Percentiles rank a stretch among this genome's conserved stretches.
phyloP scores from a whole-genome alignment of 331 rosid genomes.

The Quercus tomentella region DNA sequence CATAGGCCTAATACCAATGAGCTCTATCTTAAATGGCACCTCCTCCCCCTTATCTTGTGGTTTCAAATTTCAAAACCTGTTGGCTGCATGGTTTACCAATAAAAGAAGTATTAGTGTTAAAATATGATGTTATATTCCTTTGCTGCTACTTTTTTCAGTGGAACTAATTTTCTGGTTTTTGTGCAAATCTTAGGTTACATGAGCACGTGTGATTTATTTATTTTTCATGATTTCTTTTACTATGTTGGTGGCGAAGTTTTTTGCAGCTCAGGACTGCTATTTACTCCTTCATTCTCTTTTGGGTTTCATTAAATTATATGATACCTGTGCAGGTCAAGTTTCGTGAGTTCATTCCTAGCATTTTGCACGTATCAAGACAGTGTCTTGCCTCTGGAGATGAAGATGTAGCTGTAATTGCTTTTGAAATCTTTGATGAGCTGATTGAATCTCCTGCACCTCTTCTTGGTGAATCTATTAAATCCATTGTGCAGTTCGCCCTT shows the following conservation, averaged over 20 bases:
- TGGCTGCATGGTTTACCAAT: no score
- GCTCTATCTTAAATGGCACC: no score
- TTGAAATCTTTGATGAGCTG: slow-evolving; percentile 95
- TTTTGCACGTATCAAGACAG: slow-evolving; percentile 86
- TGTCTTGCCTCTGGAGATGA: slow-evolving; percentile 98
- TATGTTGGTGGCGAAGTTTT: slow-evolving; percentile 2
- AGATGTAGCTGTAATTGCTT: slow-evolving; percentile 92
- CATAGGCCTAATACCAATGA: no score
- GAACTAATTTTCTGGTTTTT: no score
- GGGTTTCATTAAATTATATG: slow-evolving; percentile 3
- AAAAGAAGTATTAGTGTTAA: no score
- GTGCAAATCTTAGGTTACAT: no score
- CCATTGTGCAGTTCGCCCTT: slow-evolving; percentile 97
- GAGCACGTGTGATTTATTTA: no score
- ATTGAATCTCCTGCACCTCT: slow-evolving; percentile 99
- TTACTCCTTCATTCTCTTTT: not conserved
- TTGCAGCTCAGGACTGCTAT: not conserved
- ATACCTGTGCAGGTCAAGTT: slow-evolving; percentile 64
- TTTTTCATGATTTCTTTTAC: slow-evolving; percentile 2
- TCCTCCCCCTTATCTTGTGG: no score
- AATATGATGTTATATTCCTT: no score
- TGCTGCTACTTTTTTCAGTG: no score
- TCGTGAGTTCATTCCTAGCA: slow-evolving; percentile 97
- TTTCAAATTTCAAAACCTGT: no score
- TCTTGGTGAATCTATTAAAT: slow-evolving; percentile 93